Percentiles rank a stretch among this genome's conserved stretches.
Evolutionary conservation across 2,329 filamentous ascomycete genomes (phyloP).

Genomic region (Scopulariopsis brevicaulis): DNA sequence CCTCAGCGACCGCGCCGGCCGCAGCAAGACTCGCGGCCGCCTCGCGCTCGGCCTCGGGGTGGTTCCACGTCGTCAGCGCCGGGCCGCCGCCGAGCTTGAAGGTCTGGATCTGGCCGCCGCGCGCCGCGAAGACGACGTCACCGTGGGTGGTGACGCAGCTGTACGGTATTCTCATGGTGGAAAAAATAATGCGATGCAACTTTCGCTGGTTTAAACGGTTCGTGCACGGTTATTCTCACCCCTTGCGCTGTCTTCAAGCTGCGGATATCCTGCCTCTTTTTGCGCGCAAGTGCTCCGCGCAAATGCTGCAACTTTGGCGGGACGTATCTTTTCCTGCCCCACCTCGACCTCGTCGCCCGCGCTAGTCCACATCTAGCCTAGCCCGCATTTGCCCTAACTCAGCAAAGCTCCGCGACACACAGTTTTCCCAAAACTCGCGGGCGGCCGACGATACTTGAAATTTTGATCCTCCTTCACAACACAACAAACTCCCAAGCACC

Average conservation of each 20-base stretch:
- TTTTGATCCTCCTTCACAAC: conserved; percentile 10
- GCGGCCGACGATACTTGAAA: not conserved
- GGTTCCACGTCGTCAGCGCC: conserved; percentile 51
- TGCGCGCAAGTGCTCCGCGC: not conserved
- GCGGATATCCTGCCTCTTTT: not conserved
- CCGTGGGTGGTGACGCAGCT: conserved; percentile 47
- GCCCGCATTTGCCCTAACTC: conserved; percentile 24
- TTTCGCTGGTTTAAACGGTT: no score
- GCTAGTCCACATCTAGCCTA: conserved; percentile 13
- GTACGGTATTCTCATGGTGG: conserved; percentile 47
- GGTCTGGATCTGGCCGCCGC: conserved; percentile 59
- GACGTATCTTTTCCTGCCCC: conserved; percentile 15
- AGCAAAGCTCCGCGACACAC: conserved; percentile 3
- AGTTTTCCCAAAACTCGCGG: conserved; percentile 6
- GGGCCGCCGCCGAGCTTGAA: conserved; percentile 48
- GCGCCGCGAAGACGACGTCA: conserved; percentile 58
- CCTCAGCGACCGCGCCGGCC: conserved; percentile 12
- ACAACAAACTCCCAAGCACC: conserved; percentile 10
- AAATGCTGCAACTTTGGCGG: not conserved
- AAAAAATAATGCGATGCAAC: not conserved
- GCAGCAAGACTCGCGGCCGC: conserved; percentile 6
- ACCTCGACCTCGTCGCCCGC: conserved; percentile 4
- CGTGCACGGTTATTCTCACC: not conserved
- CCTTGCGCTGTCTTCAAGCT: not conserved
- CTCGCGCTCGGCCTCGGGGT: conserved; percentile 26